A percentile compares a stretch with the other conserved stretches of the same genome.
phyloP scores from a whole-genome alignment of 495 filamentous ascomycete species.

The Xylaria telfairii region DNA sequence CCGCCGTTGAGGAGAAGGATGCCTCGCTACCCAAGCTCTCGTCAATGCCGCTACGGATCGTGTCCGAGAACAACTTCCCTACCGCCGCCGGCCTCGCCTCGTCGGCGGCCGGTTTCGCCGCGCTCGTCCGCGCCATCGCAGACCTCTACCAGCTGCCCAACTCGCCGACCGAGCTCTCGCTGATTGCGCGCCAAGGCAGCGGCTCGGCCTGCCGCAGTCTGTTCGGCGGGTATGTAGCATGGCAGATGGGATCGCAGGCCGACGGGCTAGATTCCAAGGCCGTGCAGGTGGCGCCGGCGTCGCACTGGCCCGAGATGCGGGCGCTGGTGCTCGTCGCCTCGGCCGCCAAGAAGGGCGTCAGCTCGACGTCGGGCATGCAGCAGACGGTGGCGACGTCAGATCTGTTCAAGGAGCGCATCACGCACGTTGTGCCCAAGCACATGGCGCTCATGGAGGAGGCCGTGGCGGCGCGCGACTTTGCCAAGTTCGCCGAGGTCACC shows the following conservation, averaged over 20 bases:
- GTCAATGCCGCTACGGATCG: slow-evolving; percentile 74
- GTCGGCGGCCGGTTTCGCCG: slow-evolving; percentile 93
- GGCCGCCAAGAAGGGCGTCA: slow-evolving; percentile 93
- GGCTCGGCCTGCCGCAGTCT: slow-evolving; percentile 91
- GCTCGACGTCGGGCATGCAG: slow-evolving; percentile 93
- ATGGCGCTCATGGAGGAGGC: slow-evolving; percentile 90
- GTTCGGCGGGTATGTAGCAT: slow-evolving; percentile 95
- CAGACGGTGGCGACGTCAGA: slow-evolving; percentile 86
- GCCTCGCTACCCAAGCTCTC: slow-evolving; percentile 78
- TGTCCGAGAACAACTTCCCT: slow-evolving; percentile 97
- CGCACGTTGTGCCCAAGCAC: slow-evolving; percentile 75
- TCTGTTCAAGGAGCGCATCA: slow-evolving; percentile 76
- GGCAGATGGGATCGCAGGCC: slow-evolving; percentile 72
- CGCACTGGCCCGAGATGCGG: slow-evolving; percentile 94
- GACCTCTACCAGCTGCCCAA: slow-evolving; percentile 85
- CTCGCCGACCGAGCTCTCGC: slow-evolving; percentile 77
- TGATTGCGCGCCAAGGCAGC: slow-evolving; percentile 93
- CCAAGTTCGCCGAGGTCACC: slow-evolving; percentile 83
- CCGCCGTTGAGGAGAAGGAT: slow-evolving; percentile 72
- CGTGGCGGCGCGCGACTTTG: slow-evolving; percentile 78
- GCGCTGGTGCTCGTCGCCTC: slow-evolving; percentile 88
- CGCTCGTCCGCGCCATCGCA: slow-evolving; percentile 89
- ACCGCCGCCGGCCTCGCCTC: slow-evolving; percentile 95
- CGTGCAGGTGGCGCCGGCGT: slow-evolving; percentile 80
- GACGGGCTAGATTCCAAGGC: slow-evolving; percentile 87